Evolutionary conservation across 1,284 basidiomycete species (phyloP).

Genomic region (Ceratobasidium sp.): DNA sequence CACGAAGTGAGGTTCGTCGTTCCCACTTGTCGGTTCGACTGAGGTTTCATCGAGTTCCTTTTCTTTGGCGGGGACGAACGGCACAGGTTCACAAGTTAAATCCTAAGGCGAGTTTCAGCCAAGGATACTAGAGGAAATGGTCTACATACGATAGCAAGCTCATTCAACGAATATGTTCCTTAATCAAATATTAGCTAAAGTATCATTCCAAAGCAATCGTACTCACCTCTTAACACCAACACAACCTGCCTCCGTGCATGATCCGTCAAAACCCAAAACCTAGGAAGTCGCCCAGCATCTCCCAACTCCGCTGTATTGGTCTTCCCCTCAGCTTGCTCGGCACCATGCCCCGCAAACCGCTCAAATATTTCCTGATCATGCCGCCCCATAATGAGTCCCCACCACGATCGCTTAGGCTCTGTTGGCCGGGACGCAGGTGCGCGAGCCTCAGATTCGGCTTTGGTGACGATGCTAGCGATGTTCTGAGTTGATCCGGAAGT

Average conservation of each 20-base stretch:
- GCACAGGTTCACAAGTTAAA: constrained; percentile 76
- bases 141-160: constrained; percentile 68
- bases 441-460: constrained; percentile 68
- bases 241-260: constrained; percentile 76
- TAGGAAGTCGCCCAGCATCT: constrained; percentile 75
- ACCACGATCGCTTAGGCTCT: constrained; percentile 72
- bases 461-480: constrained; percentile 52
- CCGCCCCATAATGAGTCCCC: constrained; percentile 77
- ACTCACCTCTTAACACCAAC: constrained; percentile 71
- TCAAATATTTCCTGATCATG: constrained; percentile 84
- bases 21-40: constrained; percentile 46
- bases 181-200: constrained; percentile 35
- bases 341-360: constrained; percentile 56
- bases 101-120: constrained; percentile 55
- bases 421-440: constrained; percentile 46
- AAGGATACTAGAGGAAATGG: neutral
- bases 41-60: constrained; percentile 36
- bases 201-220: neutral
- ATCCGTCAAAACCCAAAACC: constrained; percentile 84
- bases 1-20: constrained; percentile 62
- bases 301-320: constrained; percentile 53
- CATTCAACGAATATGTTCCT: constrained; percentile 86
- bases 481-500: constrained; percentile 4
- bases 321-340: constrained; percentile 23
- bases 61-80: constrained; percentile 65